Percentiles rank a stretch among this genome's conserved stretches.
These are phyloP conservation scores for Austroboletus olivaceoglutinosus DNA, from an alignment of 1,284 basidiomycete genomes.

Conservation along the genomic window DNA sequence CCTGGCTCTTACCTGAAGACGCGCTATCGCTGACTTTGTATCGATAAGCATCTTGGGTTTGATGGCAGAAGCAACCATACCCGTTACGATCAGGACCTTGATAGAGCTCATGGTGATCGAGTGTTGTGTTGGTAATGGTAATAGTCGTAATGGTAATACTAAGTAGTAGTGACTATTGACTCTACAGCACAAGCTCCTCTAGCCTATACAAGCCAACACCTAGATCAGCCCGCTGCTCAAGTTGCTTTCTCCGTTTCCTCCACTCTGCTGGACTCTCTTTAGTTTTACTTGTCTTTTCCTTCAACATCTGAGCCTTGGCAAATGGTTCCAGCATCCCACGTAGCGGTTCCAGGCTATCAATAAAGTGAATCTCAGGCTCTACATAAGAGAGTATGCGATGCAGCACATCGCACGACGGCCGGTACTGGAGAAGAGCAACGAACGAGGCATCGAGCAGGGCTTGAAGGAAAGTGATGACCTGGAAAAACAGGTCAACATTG, in stretches of 20 bases:
- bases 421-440: slow-evolving; percentile 58
- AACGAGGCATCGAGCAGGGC: slow-evolving; percentile 66
- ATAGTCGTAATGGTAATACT: neutral
- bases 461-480: slow-evolving; percentile 62
- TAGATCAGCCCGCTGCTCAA: slow-evolving; percentile 50
- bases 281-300: slow-evolving; percentile 38
- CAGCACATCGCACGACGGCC: slow-evolving; percentile 53
- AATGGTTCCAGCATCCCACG: slow-evolving; percentile 63
- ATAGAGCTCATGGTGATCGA: slow-evolving; percentile 18
- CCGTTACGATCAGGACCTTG: slow-evolving; percentile 28
- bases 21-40: slow-evolving; percentile 68
- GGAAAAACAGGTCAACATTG: slow-evolving; percentile 6
- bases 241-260: slow-evolving; percentile 53
- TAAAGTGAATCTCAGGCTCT: slow-evolving; percentile 50
- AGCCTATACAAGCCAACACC: slow-evolving; percentile 65
- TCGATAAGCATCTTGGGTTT: slow-evolving; percentile 8
- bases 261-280: slow-evolving; percentile 48
- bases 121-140: neutral
- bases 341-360: slow-evolving; percentile 50
- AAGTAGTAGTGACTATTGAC: neutral
- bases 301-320: slow-evolving; percentile 47
- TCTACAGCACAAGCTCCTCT: slow-evolving; percentile 62
- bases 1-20: slow-evolving; percentile 47
- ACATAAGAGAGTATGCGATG: slow-evolving; percentile 48
- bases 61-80: slow-evolving; percentile 8